phyloP scores from a whole-genome alignment of 2,329 filamentous ascomycete species.

The Madurella fahalii region DNA sequence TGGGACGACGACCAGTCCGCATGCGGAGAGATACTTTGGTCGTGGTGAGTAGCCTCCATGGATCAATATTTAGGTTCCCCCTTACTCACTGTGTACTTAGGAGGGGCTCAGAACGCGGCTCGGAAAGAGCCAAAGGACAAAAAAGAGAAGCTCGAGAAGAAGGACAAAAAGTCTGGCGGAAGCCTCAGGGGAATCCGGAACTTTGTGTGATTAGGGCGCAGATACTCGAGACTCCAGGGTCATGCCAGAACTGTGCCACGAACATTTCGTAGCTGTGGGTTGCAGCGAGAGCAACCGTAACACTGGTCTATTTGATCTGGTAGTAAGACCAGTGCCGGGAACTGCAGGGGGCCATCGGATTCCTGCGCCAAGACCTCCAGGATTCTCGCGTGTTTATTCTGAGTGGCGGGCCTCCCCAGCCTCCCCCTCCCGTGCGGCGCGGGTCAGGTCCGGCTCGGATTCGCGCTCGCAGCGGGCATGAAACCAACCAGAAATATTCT shows the following conservation, averaged over 20 bases:
- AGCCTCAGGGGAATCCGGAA: slow-evolving; percentile 36
- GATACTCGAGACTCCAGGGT: background rate
- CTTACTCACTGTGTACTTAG: slow-evolving; percentile 39
- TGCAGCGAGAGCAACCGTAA: background rate
- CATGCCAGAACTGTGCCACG: background rate
- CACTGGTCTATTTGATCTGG: background rate
- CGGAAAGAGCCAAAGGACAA: slow-evolving; percentile 47
- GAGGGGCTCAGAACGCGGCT: slow-evolving; percentile 45
- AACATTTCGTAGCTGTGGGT: too few species aligned
- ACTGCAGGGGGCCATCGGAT: background rate
- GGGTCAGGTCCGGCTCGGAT: background rate
- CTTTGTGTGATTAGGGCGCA: slow-evolving; percentile 19
- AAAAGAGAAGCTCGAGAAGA: slow-evolving; percentile 39
- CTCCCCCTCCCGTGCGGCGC: slow-evolving; percentile 14
- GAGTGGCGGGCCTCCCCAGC: slow-evolving; percentile 15
- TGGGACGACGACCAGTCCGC: slow-evolving; percentile 34
- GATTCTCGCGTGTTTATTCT: slow-evolving; percentile 6
- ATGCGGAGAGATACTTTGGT: slow-evolving; percentile 40
- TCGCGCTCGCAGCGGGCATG: slow-evolving; percentile 3
- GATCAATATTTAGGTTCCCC: slow-evolving; percentile 21
- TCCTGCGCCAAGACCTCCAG: slow-evolving; percentile 5
- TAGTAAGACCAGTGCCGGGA: background rate
- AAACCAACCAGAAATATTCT: slow-evolving; percentile 1
- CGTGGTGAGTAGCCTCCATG: slow-evolving; percentile 37
- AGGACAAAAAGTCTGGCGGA: slow-evolving; percentile 35